These are phyloP conservation scores for Daldinia caldariorum DNA, from an alignment of 495 filamentous ascomycete genomes.

Conservation along the genomic window DNA sequence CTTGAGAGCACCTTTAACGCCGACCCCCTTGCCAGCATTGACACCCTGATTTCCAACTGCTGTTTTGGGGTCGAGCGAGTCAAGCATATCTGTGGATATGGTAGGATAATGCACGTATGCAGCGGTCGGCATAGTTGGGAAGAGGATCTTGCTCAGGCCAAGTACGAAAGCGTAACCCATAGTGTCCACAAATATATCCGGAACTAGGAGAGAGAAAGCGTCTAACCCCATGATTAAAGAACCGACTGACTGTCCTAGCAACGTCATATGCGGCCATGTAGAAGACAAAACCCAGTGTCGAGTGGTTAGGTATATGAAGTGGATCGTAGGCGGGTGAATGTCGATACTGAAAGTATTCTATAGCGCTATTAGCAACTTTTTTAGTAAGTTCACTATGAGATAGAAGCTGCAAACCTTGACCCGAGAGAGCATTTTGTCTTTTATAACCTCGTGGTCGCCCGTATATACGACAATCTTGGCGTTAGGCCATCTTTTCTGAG, in stretches of 20 bases:
- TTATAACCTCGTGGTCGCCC: conserved; percentile 88
- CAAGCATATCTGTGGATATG: conserved; percentile 97
- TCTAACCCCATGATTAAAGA: conserved; percentile 88
- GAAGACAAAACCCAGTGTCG: conserved; percentile 83
- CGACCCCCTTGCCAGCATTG: conserved; percentile 82
- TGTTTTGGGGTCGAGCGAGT: conserved; percentile 72
- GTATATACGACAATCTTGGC: conserved; percentile 93
- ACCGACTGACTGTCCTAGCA: conserved; percentile 91
- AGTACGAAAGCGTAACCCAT: conserved; percentile 97
- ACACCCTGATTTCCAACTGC: conserved; percentile 72
- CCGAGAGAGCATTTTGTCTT: conserved; percentile 77
- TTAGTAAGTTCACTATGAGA: not conserved
- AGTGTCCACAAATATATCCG: conserved; percentile 95
- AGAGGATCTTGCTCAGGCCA: conserved; percentile 82
- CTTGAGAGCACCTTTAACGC: conserved; percentile 72
- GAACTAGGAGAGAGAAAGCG: conserved; percentile 89
- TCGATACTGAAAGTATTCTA: conserved; percentile 91
- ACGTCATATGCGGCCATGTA: conserved; percentile 91
- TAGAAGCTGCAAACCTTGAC: conserved; percentile 66
- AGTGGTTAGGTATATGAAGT: conserved; percentile 89
- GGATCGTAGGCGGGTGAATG: conserved; percentile 82
- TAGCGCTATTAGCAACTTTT: conserved; percentile 7
- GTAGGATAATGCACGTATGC: conserved; percentile 99
- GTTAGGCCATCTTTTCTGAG: conserved; percentile 87
- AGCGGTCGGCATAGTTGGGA: conserved; percentile 81